Evolutionary conservation across 345 rosid species (phyloP), one percentile per base, ranked within the genome.

Genomic region (Moricandia moricandioides): DNA sequence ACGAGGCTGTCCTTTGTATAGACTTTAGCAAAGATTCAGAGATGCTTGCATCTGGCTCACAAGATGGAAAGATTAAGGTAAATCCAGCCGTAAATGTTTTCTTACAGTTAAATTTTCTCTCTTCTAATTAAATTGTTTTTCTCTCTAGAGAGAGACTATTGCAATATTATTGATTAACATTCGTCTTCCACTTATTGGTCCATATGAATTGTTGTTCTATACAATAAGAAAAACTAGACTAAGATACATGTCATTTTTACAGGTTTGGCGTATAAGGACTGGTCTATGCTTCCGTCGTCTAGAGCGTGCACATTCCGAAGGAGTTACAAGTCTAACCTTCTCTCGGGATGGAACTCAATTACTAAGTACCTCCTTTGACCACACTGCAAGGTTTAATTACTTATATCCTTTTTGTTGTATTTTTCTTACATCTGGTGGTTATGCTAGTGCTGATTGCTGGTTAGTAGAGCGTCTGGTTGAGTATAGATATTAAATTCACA

Each of bases 1-100:
- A 96, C 70, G 96, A 92, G 70, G 91, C 97, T 60, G 93, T 92
- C 78, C 94, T 96, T 52, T 92, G 96, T 84, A 85, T 92, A 84
- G 96, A 96, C 79, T 92, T 92, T 83, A 95, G 99, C 85, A 87
- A 90, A 85, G 99, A 95, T 67, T 96, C 99, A 14, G 98, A 96
- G 84, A 83, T 92, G 96, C 86, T 96, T 82, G 96, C 96, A 26
- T 96, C 95, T 67, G 97, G 98, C 54, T 88, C 96, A 17, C 92
- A 89, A 81, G 99, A 96, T 81, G 99, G 99, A 77, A 96, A 91
- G 83, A 86, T 96, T 73, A 96, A 96, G 80, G 98, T 89, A 82
- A 84, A 84, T 82, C 72, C 49, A 37, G 70, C 59, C 68, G 55
- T 68, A 71, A 12, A 43, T 18, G 35, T 56, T 62, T 68, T 49